Evolutionary conservation across 139 green algal species (phyloP), one percentile per base, ranked within the genome.

Genomic region (Chloropicon primus): DNA sequence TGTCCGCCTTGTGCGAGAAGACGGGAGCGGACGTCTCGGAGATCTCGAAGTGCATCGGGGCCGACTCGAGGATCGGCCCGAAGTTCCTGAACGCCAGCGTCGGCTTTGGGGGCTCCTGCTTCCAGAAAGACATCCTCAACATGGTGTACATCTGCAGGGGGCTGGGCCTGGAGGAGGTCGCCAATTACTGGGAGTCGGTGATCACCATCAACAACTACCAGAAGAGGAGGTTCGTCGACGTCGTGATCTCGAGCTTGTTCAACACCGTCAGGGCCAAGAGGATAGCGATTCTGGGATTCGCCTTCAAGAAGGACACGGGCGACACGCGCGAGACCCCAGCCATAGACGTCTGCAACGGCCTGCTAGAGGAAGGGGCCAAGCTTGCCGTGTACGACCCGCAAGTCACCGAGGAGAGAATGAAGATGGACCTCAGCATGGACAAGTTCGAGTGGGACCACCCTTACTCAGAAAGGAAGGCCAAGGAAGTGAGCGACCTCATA

Each of bases 71-170:
- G 72, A 97, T 99, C 54, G 96, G 96, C 2, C 75, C 74, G 83
- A 98, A 97, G 89, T 99, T 99, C 87, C 83, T 99, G 53, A 94
- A 97, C 80, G 90, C 94, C 5, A 93, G 84, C 28, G 96, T 99
- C 0, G 96, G 96, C 77, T 99, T 99, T 87, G 96, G 96, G 53
- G 96, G 96, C 76, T 96, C 88, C 62, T 99, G 96, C 91, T 99
- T 99, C 90, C 96, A 99, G 87, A 98, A 98, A 86, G 95, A 99
- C 79, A 99, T 99, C 82, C 90, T 99, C 26, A 99, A 99, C 89
- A 78, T 90, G 80, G 82, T 82, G 2, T 99, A 99, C 86, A 97
- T 99, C 82, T 97, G 92, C 79, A 83, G 88, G 76, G 93, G 81
- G 1, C 86, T 94, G 2, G 94, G 94, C 25, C 87, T 99, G 2